Evolutionary conservation across 1,284 basidiomycete species (phyloP), one percentile per base, ranked within the genome.

Genomic region (Violaceomyces palustris): DNA sequence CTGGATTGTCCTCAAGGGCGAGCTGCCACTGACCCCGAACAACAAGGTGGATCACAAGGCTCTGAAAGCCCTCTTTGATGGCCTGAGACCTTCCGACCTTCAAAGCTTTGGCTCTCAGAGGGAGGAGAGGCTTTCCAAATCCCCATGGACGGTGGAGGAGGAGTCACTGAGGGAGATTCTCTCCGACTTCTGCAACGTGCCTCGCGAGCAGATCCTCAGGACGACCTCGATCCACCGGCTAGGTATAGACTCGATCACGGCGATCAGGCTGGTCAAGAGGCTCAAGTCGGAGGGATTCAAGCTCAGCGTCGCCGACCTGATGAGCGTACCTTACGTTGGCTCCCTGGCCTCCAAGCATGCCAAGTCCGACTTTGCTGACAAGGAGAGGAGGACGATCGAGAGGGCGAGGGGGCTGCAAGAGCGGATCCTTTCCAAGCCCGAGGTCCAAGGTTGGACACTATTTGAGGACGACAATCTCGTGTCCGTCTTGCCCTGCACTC

Each of bases 241-340:
- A 1, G 69, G 69, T n/a, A 47, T 72, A 34, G 69, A 69, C 39
- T 69, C 67, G 33, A 64, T 72, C 34, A 61, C 63, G 21, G 63
- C 64, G 2, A 63, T 68, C 25, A 49, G 60, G 21, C 50, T 72
- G 1, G 56, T 60, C 18, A 50, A 49, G 35, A 17, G 31, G 25
- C 41, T 72, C 15, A 39, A 49, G 11, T 27, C 17, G 10, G 15
- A 15, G 12, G 62, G 48, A 1, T 59, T 39, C n/a, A 23, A 28
- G 0, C 30, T 61, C n/a, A 52, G 53, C 9, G 64, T 60, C 4
- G 51, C 52, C 2, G 57, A 63, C 15, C 39, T 69, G 1, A 45
- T 72, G 3, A 51, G 50, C 35, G 41, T 44, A 6, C 54, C 55
- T 23, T 51, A 51, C 32, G 55, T 67, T 32, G 35, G 43, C 30